phyloP scores from a whole-genome alignment of 2,329 filamentous ascomycete genomes.

The Penicillium decumbens region DNA sequence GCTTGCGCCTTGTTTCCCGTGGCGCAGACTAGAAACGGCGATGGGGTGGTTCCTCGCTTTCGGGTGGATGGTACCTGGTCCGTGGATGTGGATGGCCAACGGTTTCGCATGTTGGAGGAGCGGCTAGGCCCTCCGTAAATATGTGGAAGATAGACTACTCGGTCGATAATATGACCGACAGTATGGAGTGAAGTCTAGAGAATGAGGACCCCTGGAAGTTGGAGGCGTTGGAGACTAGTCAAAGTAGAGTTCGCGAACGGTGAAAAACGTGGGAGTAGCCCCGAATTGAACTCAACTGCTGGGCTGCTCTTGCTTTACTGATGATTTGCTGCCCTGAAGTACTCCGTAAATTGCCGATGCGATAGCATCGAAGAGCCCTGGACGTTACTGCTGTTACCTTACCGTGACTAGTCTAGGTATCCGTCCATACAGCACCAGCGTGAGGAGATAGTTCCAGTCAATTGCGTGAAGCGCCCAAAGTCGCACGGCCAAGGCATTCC shows the following conservation, averaged over 20 bases:
- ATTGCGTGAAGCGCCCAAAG: background rate
- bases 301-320: background rate
- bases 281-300: conserved; percentile 3
- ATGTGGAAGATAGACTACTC: too few relatives aligned
- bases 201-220: background rate
- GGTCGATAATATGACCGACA: background rate
- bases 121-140: background rate
- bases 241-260: conserved; percentile 2
- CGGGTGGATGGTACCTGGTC: background rate
- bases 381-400: background rate
- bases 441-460: background rate
- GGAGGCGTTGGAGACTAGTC: conserved; percentile 2
- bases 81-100: conserved; percentile 5
- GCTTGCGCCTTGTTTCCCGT: background rate
- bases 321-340: background rate
- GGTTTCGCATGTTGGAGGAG: conserved; percentile 8
- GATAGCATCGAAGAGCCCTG: background rate
- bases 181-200: background rate
- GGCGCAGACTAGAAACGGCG: background rate
- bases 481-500: background rate
- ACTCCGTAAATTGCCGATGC: background rate
- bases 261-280: background rate
- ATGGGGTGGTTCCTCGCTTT: conserved; percentile 1
- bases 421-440: background rate
- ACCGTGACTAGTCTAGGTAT: background rate